These are phyloP conservation scores for Lolium multiflorum DNA, from an alignment of 176 grass and related monocot species.

Conservation along the genomic window DNA sequence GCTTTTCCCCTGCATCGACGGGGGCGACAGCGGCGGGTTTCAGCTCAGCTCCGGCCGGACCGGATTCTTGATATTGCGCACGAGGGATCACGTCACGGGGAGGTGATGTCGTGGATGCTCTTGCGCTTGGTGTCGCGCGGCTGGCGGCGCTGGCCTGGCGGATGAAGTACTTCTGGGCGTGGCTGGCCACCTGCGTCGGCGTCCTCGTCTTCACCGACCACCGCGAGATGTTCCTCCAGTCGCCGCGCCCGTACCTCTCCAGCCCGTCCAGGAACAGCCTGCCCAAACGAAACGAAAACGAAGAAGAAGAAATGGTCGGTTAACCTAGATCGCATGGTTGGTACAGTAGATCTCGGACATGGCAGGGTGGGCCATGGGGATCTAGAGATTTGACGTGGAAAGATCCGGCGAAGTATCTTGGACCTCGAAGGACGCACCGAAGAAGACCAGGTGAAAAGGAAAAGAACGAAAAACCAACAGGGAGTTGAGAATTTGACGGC, in stretches of 20 bases:
- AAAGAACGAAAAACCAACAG: background rate
- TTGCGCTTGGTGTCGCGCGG: slow-evolving; percentile 75
- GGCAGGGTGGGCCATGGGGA: background rate
- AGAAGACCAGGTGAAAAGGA: slow-evolving; percentile 18
- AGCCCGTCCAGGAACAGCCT: slow-evolving; percentile 85
- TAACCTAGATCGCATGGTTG: background rate
- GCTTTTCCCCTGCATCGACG: background rate
- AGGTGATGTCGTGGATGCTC: slow-evolving; percentile 97
- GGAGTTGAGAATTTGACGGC: background rate
- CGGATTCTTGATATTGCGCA: slow-evolving; percentile 11
- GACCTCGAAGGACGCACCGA: slow-evolving; percentile 22
- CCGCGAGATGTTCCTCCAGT: slow-evolving; percentile 95
- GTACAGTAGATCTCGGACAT: background rate
- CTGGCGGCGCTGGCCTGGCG: slow-evolving; percentile 58
- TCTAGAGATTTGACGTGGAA: slow-evolving; percentile 11
- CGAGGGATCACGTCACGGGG: slow-evolving; percentile 43
- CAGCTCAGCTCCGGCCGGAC: background rate
- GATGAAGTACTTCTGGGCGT: slow-evolving; percentile 95
- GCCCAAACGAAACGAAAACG: background rate
- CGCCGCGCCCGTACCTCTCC: slow-evolving; percentile 79
- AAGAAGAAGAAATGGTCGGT: background rate
- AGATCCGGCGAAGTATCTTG: too few species aligned
- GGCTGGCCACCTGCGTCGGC: slow-evolving; percentile 92
- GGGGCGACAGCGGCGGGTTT: background rate
- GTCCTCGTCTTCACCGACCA: slow-evolving; percentile 90